phyloP scores from a whole-genome alignment of 1,139 yeast species.

The Candida neerlandica region DNA sequence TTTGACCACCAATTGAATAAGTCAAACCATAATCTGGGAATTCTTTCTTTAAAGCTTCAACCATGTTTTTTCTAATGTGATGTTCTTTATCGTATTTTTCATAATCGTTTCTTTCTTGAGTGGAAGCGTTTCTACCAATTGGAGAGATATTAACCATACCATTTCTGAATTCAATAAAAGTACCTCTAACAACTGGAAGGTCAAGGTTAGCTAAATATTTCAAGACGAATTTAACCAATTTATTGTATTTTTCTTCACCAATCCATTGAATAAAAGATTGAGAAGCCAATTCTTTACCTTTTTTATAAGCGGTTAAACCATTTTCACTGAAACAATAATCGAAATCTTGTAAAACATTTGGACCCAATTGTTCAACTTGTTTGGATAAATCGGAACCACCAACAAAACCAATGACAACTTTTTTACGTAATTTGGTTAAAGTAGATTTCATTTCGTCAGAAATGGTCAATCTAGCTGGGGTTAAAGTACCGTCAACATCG shows the following conservation, averaged over 20 bases:
- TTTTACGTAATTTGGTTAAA: slow-evolving; percentile 76
- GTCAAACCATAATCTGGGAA: slow-evolving; percentile 86
- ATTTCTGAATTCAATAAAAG: slow-evolving; percentile 97
- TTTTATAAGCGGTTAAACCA: slow-evolving; percentile 95
- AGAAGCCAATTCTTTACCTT: slow-evolving; percentile 83
- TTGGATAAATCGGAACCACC: slow-evolving; percentile 96
- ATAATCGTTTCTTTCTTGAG: slow-evolving; percentile 88
- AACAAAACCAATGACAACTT: slow-evolving; percentile 94
- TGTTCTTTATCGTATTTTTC: slow-evolving; percentile 80
- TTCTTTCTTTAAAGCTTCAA: slow-evolving; percentile 75
- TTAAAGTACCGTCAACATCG: slow-evolving; percentile 97
- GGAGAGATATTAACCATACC: slow-evolving; percentile 99
- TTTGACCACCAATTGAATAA: slow-evolving; percentile 98
- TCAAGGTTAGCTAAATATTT: slow-evolving; percentile 84
- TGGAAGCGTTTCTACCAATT: slow-evolving; percentile 96
- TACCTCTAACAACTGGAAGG: slow-evolving; percentile 94
- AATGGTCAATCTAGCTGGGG: slow-evolving; percentile 89
- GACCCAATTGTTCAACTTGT: slow-evolving; percentile 95
- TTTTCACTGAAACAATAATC: slow-evolving; percentile 97
- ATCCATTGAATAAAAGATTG: slow-evolving; percentile 94
- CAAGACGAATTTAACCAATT: slow-evolving; percentile 81
- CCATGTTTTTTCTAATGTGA: slow-evolving; percentile 81
- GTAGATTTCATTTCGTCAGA: slow-evolving; percentile 80
- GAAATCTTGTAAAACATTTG: slow-evolving; percentile 71
- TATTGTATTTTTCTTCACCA: slow-evolving; percentile 93